A percentile compares a stretch with the other conserved stretches of the same genome.
Conservation (phyloP, 805 yeast species). For the Saturnispora sekii region DNA sequence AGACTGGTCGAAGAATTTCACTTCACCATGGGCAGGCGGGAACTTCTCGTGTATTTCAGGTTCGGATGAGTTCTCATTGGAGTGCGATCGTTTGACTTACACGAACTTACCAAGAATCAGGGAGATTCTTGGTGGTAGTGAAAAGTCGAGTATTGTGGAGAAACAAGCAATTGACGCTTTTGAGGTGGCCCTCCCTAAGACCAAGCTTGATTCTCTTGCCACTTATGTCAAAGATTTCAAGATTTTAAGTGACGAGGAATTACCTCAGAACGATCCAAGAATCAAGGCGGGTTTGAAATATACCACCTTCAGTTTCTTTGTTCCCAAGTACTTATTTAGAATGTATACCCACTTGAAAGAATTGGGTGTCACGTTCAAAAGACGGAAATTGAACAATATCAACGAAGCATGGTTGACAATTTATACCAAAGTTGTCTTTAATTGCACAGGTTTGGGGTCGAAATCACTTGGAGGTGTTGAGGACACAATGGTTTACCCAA, state of each 20-base stretch:
- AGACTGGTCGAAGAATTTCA: constrained; percentile 60
- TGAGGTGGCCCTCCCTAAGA: constrained; percentile 37
- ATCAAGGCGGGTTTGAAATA: constrained; percentile 45
- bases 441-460: constrained; percentile 73
- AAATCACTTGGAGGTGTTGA: constrained; percentile 51
- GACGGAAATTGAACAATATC: constrained; percentile 40
- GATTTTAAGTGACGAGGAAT: constrained; percentile 27
- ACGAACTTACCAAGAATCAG: constrained; percentile 35
- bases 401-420: constrained; percentile 37
- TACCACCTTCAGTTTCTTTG: constrained; percentile 59
- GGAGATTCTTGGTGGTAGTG: constrained; percentile 36
- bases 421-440: constrained; percentile 44
- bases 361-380: constrained; percentile 42
- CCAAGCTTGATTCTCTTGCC: constrained; percentile 39
- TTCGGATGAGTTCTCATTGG: constrained; percentile 37
- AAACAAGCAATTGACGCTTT: constrained; percentile 46
- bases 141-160: constrained; percentile 41
- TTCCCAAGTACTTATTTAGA: constrained; percentile 49
- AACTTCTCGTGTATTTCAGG: constrained; percentile 54
- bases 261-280: constrained; percentile 34
- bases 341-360: constrained; percentile 34
- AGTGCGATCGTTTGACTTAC: constrained; percentile 50
- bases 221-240: constrained; percentile 40
- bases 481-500: constrained; percentile 56
- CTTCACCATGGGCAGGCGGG: constrained; percentile 77